Percentiles rank a stretch among this genome's conserved stretches.
Conservation (phyloP, 202 grass and related monocot species). For the Bolboschoenoplectus hybrid region DNA sequence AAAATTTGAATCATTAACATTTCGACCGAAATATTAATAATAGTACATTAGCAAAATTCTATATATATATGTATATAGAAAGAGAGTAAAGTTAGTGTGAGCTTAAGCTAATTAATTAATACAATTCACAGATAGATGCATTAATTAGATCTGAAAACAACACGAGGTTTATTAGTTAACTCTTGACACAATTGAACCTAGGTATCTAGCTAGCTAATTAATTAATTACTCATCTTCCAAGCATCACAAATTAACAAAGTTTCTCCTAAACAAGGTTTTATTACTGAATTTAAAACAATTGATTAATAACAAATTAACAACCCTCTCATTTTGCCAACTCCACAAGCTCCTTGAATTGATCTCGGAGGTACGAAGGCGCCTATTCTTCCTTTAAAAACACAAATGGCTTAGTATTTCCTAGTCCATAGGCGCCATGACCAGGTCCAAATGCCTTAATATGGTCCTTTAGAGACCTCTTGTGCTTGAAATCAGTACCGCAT, state of each 20-base stretch:
- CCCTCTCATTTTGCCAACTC: neutral
- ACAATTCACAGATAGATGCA: neutral
- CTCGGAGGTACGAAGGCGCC: neutral
- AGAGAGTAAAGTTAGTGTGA: too few species aligned
- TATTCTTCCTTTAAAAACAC: conserved; percentile 25
- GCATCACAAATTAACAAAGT: neutral
- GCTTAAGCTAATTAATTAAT: neutral
- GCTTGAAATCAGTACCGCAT: conserved; percentile 98
- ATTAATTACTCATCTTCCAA: neutral
- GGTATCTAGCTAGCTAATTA: conserved; percentile 10
- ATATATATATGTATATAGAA: too few species aligned
- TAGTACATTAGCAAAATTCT: too few species aligned
- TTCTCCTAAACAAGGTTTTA: conserved; percentile 8
- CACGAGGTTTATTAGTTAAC: conserved; percentile 15
- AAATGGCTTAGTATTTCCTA: conserved; percentile 37
- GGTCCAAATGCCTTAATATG: conserved; percentile 81
- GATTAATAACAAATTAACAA: conserved; percentile 5
- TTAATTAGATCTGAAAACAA: conserved; percentile 25
- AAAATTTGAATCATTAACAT: too few species aligned
- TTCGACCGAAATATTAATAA: too few species aligned
- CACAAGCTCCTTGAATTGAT: neutral
- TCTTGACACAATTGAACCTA: neutral
- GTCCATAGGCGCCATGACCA: conserved; percentile 62
- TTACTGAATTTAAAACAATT: conserved; percentile 11
- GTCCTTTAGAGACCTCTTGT: conserved; percentile 97